Conservation (phyloP, 495 filamentous ascomycete species). For the Penicillium canescens region DNA sequence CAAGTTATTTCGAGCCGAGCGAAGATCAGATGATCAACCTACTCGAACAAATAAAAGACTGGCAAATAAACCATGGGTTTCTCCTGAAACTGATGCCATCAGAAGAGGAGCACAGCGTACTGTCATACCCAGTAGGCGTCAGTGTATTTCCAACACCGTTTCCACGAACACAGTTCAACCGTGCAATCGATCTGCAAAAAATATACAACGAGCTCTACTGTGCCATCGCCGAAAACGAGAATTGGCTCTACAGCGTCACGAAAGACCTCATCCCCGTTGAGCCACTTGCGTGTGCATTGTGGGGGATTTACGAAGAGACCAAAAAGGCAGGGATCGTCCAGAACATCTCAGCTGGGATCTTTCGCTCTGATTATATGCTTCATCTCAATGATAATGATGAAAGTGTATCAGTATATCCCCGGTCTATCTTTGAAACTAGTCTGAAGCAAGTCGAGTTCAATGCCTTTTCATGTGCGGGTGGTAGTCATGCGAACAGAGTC, state of each 20-base stretch:
- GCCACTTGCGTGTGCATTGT: slow-evolving; percentile 68
- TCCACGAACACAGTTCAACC: slow-evolving; percentile 67
- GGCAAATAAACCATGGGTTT: slow-evolving; percentile 80
- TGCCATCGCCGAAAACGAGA: slow-evolving; percentile 70
- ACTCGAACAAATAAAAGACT: slow-evolving; percentile 54
- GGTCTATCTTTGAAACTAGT: slow-evolving; percentile 16
- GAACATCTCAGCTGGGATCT: slow-evolving; percentile 70
- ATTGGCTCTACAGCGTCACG: slow-evolving; percentile 56
- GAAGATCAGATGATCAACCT: slow-evolving; percentile 11
- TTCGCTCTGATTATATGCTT: slow-evolving; percentile 92
- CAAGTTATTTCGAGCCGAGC: neutral
- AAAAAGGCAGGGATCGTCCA: slow-evolving; percentile 64
- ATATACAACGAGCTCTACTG: slow-evolving; percentile 84
- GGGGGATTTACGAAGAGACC: slow-evolving; percentile 71
- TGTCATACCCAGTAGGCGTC: slow-evolving; percentile 73
- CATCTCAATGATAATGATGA: slow-evolving; percentile 37
- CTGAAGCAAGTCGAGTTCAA: slow-evolving; percentile 94
- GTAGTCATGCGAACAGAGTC: slow-evolving; percentile 60
- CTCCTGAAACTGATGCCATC: slow-evolving; percentile 62
- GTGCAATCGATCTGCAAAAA: slow-evolving; percentile 64
- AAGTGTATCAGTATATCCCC: neutral
- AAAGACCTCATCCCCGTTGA: slow-evolving; percentile 59
- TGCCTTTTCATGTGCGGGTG: slow-evolving; percentile 81
- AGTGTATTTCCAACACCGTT: slow-evolving; percentile 82
- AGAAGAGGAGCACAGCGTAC: slow-evolving; percentile 58